These are phyloP conservation scores for Tuber aestivum DNA, from an alignment of 495 filamentous ascomycete genomes.

Conservation along the genomic window DNA sequence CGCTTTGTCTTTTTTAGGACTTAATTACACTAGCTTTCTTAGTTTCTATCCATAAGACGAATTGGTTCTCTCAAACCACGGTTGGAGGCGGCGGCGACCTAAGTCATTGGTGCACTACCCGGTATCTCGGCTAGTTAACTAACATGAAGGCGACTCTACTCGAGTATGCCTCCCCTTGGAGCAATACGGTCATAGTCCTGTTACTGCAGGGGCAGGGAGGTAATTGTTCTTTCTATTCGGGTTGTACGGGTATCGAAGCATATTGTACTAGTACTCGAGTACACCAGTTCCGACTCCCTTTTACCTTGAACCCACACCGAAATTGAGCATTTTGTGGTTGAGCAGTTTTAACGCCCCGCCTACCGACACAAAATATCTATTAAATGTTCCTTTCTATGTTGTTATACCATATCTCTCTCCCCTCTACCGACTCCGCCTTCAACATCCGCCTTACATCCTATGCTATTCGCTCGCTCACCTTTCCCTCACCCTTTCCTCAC, in stretches of 20 bases:
- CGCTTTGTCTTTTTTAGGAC: neutral
- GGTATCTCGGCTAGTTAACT: neutral
- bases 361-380: neutral
- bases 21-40: neutral
- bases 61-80: neutral
- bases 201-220: conserved; percentile 1
- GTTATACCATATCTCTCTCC: neutral
- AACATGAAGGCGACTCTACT: neutral
- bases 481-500: neutral
- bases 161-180: neutral
- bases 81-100: neutral
- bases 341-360: neutral
- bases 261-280: neutral
- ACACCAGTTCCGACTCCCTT: neutral
- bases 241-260: neutral
- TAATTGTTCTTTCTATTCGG: neutral
- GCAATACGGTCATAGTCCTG: neutral
- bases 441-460: too few species aligned
- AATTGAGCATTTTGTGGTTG: neutral
- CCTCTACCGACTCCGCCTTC: neutral
- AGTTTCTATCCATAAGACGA: neutral
- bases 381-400: neutral
- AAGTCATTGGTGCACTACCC: neutral
- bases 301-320: neutral
- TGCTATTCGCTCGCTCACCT: neutral